phyloP scores from a whole-genome alignment of 2,329 filamentous ascomycete species.

The Pseudonectria foliicola region DNA sequence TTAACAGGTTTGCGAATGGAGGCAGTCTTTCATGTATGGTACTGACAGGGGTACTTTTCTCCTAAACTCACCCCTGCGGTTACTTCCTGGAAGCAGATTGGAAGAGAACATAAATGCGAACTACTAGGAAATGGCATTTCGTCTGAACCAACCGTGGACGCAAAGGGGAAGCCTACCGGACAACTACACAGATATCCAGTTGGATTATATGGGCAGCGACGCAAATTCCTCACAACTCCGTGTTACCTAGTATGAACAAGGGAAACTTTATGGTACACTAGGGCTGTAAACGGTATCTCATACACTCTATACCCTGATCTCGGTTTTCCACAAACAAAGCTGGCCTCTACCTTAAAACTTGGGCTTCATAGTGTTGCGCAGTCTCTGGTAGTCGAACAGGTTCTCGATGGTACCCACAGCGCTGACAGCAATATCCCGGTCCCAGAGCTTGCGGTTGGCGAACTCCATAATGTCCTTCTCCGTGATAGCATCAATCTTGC shows the following conservation, averaged over 20 bases:
- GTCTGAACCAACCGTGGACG: too few species aligned
- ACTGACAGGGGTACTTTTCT: too few species aligned
- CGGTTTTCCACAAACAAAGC: conserved; percentile 27
- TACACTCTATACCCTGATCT: conserved; percentile 48
- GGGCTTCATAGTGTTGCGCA: conserved; percentile 81
- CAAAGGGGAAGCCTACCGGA: too few species aligned
- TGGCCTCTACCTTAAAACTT: conserved; percentile 47
- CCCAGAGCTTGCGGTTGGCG: conserved; percentile 91
- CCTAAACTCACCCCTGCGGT: too few species aligned
- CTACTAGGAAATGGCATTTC: too few species aligned
- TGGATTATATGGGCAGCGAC: conserved; percentile 7
- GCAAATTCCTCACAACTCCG: conserved; percentile 24
- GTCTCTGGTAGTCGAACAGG: conserved; percentile 68
- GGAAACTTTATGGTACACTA: conserved; percentile 49
- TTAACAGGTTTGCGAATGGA: too few species aligned
- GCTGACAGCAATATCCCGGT: conserved; percentile 90
- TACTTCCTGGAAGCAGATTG: too few species aligned
- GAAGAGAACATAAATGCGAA: too few species aligned
- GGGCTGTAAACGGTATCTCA: conserved; percentile 45
- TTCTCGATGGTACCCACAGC: conserved; percentile 92
- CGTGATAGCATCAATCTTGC: conserved; percentile 78
- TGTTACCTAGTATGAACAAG: conserved; percentile 31
- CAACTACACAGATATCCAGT: conserved; percentile 2
- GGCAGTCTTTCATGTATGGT: too few species aligned
- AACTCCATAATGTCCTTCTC: conserved; percentile 98